Conservation (phyloP, 495 filamentous ascomycete genomes). For the Lindgomyces ingoldianus region DNA sequence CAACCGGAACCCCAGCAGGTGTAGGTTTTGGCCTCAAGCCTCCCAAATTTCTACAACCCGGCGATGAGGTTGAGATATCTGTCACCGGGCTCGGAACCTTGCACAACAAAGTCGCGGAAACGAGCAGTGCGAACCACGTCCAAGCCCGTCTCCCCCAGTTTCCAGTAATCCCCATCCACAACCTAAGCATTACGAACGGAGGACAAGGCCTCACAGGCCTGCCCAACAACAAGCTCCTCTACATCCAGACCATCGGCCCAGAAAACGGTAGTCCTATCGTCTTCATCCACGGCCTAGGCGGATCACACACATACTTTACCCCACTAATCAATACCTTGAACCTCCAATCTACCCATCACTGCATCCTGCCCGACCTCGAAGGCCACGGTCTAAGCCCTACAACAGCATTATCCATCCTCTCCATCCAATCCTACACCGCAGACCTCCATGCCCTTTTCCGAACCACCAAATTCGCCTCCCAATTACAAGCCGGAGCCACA, state of each 20-base stretch:
- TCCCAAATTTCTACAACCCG: constrained; percentile 50
- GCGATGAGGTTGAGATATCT: constrained; percentile 48
- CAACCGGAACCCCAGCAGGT: constrained; percentile 55
- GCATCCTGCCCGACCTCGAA: constrained; percentile 55
- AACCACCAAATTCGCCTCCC: constrained; percentile 34
- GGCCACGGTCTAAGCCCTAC: constrained; percentile 57
- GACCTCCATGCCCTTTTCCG: constrained; percentile 50
- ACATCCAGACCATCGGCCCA: constrained; percentile 42
- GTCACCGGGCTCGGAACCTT: constrained; percentile 52
- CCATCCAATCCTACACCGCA: constrained; percentile 48
- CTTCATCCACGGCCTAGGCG: constrained; percentile 57
- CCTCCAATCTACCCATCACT: constrained; percentile 37
- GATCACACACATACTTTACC: constrained; percentile 47
- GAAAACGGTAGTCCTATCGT: constrained; percentile 41
- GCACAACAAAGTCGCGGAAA: constrained; percentile 48
- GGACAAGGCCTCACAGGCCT: constrained; percentile 47
- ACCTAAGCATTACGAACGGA: constrained; percentile 24
- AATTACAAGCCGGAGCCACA: constrained; percentile 27
- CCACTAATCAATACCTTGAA: constrained; percentile 46
- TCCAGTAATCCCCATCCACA: constrained; percentile 37
- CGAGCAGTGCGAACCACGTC: constrained; percentile 38
- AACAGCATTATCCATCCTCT: constrained; percentile 45
- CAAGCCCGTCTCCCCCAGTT: constrained; percentile 14
- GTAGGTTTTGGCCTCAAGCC: constrained; percentile 55
- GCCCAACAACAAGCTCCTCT: constrained; percentile 48